These are phyloP conservation scores for Amphicarpaea edgeworthii DNA, from an alignment of 306 rosid genomes.

Conservation along the genomic window DNA sequence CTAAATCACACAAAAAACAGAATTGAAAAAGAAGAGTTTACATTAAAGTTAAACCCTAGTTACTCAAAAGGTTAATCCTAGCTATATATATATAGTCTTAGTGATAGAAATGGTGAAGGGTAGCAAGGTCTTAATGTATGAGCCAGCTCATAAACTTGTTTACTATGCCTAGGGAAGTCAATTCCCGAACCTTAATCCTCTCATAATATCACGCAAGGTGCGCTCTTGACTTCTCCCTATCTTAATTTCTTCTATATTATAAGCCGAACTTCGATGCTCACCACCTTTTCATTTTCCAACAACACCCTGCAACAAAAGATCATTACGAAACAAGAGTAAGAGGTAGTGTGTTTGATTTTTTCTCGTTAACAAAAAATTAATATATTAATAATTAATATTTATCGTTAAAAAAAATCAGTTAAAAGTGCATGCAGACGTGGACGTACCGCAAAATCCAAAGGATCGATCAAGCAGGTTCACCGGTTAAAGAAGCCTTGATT, in stretches of 20 bases:
- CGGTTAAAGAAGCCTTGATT: constrained; percentile 80
- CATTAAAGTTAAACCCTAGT: constrained; percentile 46
- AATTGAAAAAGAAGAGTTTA: constrained; percentile 27
- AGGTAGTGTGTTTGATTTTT: too few relatives aligned
- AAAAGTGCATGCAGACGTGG: too few relatives aligned
- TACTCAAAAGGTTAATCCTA: constrained; percentile 43
- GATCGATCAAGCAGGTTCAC: constrained; percentile 58
- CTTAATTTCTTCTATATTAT: constrained; percentile 35
- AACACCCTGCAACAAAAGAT: too few relatives aligned
- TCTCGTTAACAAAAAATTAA: too few relatives aligned
- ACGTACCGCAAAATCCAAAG: constrained; percentile 30
- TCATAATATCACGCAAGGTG: constrained; percentile 70
- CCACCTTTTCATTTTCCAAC: constrained; percentile 37
- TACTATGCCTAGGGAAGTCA: constrained; percentile 73
- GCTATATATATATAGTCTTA: constrained; percentile 5
- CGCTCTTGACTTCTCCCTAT: constrained; percentile 96
- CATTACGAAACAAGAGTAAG: too few relatives aligned
- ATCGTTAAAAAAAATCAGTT: too few relatives aligned
- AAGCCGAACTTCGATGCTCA: constrained; percentile 56
- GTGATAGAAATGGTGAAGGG: constrained; percentile 41
- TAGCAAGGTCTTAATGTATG: constrained; percentile 49
- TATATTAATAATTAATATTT: too few relatives aligned
- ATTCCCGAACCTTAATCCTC: constrained; percentile 97
- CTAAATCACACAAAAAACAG: constrained; percentile 45
- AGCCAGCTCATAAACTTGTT: constrained; percentile 45